Percentiles rank a stretch among this genome's conserved stretches.
Conservation (phyloP, 331 rosid species). For the Prunus yedoensis region DNA sequence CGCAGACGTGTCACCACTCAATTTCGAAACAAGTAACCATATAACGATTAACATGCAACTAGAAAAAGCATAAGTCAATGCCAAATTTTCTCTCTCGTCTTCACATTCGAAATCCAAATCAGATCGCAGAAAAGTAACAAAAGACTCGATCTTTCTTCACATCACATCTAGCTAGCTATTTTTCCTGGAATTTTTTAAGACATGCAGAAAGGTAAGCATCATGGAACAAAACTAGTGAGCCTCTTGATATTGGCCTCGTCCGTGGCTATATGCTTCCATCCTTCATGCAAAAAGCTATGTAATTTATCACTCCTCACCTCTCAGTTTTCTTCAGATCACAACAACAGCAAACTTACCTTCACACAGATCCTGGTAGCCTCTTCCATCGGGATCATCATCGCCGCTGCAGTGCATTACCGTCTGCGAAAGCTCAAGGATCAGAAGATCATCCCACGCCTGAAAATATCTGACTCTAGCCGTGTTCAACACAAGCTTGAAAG, state of each 20-base stretch:
- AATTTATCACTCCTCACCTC: slow-evolving; percentile 12
- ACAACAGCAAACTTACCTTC: slow-evolving; percentile 49
- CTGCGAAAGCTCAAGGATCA: slow-evolving; percentile 43
- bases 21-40: no score
- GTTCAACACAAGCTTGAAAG: slow-evolving; percentile 70
- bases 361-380: slow-evolving; percentile 63
- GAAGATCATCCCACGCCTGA: slow-evolving; percentile 64
- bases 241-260: slow-evolving; percentile 11
- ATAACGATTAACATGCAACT: no score
- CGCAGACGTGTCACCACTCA: no score
- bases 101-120: no score
- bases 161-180: no score
- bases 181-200: slow-evolving; percentile 28
- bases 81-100: no score
- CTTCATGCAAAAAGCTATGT: not conserved
- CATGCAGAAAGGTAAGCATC: slow-evolving; percentile 63
- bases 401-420: slow-evolving; percentile 57
- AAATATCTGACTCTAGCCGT: slow-evolving; percentile 39
- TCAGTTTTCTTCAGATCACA: slow-evolving; percentile 42
- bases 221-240: not conserved
- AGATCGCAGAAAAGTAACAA: no score
- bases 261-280: slow-evolving; percentile 9
- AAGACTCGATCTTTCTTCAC: no score
- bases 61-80: no score
- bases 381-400: slow-evolving; percentile 62